Evolutionary conservation across 371 early-diverging fungal species (phyloP).

Genomic region (Mycotypha africana): DNA sequence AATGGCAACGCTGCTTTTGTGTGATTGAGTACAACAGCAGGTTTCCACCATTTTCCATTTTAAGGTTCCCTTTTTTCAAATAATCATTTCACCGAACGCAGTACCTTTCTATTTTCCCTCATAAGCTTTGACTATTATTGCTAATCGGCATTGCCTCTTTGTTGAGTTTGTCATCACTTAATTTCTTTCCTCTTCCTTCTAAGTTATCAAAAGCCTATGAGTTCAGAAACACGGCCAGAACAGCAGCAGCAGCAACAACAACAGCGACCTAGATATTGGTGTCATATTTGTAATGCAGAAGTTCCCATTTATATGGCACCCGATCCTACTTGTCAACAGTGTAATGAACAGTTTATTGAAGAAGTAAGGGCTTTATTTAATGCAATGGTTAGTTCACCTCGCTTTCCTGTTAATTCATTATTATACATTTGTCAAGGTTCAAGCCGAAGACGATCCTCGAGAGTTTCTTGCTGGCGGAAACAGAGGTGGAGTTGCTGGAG

Average conservation of each 20-base stretch:
- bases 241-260: too few relatives aligned
- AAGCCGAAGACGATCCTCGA: constrained; percentile 38
- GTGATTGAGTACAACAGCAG: too few relatives aligned
- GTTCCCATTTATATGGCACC: constrained; percentile 44
- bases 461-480: constrained; percentile 20
- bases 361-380: constrained; percentile 38
- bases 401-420: background rate
- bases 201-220: too few relatives aligned
- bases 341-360: constrained; percentile 62
- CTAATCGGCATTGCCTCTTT: too few relatives aligned
- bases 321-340: constrained; percentile 60
- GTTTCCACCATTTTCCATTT: too few relatives aligned
- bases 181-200: constrained; percentile 1
- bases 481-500: background rate
- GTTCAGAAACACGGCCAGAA: constrained; percentile 16
- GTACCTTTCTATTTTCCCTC: too few relatives aligned
- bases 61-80: too few relatives aligned
- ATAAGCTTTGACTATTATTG: too few relatives aligned
- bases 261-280: constrained; percentile 31
- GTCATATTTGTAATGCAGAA: constrained; percentile 37
- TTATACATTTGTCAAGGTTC: background rate
- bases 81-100: too few relatives aligned
- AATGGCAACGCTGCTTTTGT: too few relatives aligned
- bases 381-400: background rate
- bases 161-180: too few relatives aligned